Evolutionary conservation across 208 protist species (phyloP), one percentile per base, ranked within the genome.

Genomic region (Naegleria gruberi): DNA sequence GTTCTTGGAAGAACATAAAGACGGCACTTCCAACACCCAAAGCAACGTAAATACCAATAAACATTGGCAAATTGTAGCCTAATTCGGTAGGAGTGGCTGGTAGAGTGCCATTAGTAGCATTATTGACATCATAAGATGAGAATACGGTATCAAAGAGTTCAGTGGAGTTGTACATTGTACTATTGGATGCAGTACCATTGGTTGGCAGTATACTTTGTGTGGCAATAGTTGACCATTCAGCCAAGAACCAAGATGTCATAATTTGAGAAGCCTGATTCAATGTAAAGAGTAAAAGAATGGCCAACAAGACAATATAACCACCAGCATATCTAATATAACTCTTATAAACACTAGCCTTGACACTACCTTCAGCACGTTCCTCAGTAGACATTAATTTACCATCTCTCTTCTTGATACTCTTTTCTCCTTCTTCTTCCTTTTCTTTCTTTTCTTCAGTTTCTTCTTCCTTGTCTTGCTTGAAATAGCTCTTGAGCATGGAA

Each of bases 11-110:
- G 1, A 91, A 42, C 0, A 30, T 8, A 19, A 91, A 19, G 5
- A 91, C 40, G 0, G 42, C 47, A 26, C 15, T n/a, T 37, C n/a
- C 82, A 45, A 89, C 30, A 82, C 90, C 90, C 30, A 91, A 77
- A 7, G 4, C 55, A 44, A 91, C 6, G 30, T 91, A 91, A 51
- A 91, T 19, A 34, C 90, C 90, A 42, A 91, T 44, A 46, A 73
- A 89, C 17, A 91, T 37, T 26, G 30, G 17, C 8, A 77, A 77
- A 77, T 77, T 37, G 30, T 77, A 77, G 2, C 44, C n/a, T n/a
- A 91, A 10, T 19, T 82, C 90, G 7, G 10, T 4, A 89, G 46
- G 4, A 41, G 26, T 17, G 6, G 7, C 10, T 40, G n/a, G n/a
- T n/a, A n/a, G n/a, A n/a, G n/a, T n/a, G n/a, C n/a, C n/a, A n/a